Evolutionary conservation across 495 filamentous ascomycete species (phyloP).

Genomic region (Monascus purpureus): DNA sequence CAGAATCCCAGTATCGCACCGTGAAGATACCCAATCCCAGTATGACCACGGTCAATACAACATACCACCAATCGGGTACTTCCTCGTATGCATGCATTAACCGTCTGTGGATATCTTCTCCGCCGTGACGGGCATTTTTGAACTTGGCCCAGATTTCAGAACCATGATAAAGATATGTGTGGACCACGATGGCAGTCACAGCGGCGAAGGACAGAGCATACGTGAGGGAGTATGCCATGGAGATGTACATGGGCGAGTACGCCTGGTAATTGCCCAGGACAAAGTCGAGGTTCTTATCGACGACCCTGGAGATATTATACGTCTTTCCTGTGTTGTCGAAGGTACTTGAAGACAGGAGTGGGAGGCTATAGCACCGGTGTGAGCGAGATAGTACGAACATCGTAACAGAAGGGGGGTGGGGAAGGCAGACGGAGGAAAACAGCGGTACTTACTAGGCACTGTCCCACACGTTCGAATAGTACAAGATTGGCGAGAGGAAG

Average conservation of each 20-base stretch:
- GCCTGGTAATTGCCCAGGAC: slow-evolving; percentile 39
- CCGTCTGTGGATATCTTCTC: slow-evolving; percentile 32
- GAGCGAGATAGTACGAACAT: not conserved
- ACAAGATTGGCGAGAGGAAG: slow-evolving; percentile 43
- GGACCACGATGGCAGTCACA: slow-evolving; percentile 42
- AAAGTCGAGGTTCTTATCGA: slow-evolving; percentile 36
- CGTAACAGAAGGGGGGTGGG: no score
- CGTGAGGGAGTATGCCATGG: slow-evolving; percentile 46
- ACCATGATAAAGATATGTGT: slow-evolving; percentile 45
- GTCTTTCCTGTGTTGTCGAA: slow-evolving; percentile 46
- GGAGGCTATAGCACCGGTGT: slow-evolving; percentile 18
- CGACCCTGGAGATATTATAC: slow-evolving; percentile 42
- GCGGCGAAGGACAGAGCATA: slow-evolving; percentile 53
- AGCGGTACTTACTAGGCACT: slow-evolving; percentile 38
- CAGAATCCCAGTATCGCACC: slow-evolving; percentile 37
- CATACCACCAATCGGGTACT: slow-evolving; percentile 29
- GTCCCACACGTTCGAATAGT: slow-evolving; percentile 28
- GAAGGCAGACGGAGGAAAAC: no score
- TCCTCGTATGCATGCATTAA: slow-evolving; percentile 16
- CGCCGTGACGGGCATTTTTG: slow-evolving; percentile 34
- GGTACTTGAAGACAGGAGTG: slow-evolving; percentile 43
- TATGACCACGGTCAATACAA: slow-evolving; percentile 57
- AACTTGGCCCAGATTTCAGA: slow-evolving; percentile 43
- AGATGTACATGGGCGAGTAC: slow-evolving; percentile 51
- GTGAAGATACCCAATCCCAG: slow-evolving; percentile 46